These are phyloP conservation scores for Myxozyma nipponensis DNA, from an alignment of 805 yeast genomes.

Conservation along the genomic window DNA sequence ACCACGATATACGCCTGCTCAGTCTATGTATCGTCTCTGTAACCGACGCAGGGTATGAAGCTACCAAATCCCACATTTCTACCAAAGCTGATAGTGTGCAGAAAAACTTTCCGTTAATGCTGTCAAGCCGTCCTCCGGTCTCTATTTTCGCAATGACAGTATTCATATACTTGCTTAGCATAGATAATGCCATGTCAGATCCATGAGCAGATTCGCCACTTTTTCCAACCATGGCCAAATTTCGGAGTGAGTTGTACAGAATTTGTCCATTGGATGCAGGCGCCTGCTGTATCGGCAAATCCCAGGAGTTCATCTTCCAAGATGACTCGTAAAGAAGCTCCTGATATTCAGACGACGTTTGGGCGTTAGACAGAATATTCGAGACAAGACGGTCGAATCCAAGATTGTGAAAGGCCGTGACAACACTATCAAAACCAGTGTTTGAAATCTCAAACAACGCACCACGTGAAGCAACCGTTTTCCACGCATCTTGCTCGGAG, in stretches of 20 bases:
- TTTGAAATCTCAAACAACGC: conserved; percentile 40
- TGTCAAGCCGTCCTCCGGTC: not conserved
- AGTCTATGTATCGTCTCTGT: not conserved
- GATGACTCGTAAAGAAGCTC: conserved; percentile 53
- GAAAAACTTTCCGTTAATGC: conserved; percentile 1
- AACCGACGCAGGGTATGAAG: not conserved
- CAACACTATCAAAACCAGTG: conserved; percentile 39
- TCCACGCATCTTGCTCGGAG: conserved; percentile 33
- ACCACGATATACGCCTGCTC: conserved; percentile 1
- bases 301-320: conserved; percentile 80
- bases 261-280: conserved; percentile 23
- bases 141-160: not conserved
- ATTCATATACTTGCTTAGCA: too few species aligned
- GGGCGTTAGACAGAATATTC: conserved; percentile 34
- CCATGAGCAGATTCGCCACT: too few species aligned
- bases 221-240: too few species aligned
- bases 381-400: conserved; percentile 60
- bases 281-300: conserved; percentile 49
- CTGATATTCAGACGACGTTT: conserved; percentile 14
- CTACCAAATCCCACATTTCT: conserved; percentile 10
- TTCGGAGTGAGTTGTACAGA: conserved; percentile 2
- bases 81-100: conserved; percentile 7
- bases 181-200: too few species aligned
- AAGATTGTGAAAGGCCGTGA: conserved; percentile 43
- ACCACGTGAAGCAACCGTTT: conserved; percentile 51